Percentiles rank a stretch among this genome's conserved stretches.
Evolutionary conservation across 768 basidiomycete genomes (phyloP).

Genomic region (Rhizopogon vinicolor): DNA sequence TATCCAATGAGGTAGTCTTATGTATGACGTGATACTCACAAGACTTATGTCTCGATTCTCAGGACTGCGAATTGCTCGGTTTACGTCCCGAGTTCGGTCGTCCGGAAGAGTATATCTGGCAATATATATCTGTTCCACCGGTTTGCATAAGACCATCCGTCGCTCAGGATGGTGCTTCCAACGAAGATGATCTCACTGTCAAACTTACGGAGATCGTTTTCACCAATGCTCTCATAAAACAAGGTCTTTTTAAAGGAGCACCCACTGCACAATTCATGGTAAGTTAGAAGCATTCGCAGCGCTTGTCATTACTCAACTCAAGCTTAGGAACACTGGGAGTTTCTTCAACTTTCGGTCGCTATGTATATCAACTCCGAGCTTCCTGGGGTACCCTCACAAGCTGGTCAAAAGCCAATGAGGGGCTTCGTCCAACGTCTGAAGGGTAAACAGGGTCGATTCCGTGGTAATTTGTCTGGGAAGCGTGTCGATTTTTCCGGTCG

Average conservation of each 20-base stretch:
- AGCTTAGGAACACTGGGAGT: slow-evolving; percentile 94
- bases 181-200: slow-evolving; percentile 97
- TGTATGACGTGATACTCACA: not conserved
- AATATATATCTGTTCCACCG: slow-evolving; percentile 96
- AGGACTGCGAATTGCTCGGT: slow-evolving; percentile 96
- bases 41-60: not conserved
- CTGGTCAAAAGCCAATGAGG: slow-evolving; percentile 90
- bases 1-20: slow-evolving; percentile 77
- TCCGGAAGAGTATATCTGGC: slow-evolving; percentile 98
- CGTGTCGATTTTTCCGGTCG: slow-evolving; percentile 98
- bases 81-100: slow-evolving; percentile 83
- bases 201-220: slow-evolving; percentile 97
- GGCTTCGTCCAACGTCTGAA: slow-evolving; percentile 98
- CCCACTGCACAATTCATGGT: slow-evolving; percentile 91
- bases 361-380: slow-evolving; percentile 98
- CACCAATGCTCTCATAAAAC: slow-evolving; percentile 88
- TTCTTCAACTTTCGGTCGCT: slow-evolving; percentile 89
- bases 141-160: slow-evolving; percentile 98
- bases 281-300: slow-evolving; percentile 2
- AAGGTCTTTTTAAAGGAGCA: slow-evolving; percentile 82
- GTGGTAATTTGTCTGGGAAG: slow-evolving; percentile 97
- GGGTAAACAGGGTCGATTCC: slow-evolving; percentile 98
- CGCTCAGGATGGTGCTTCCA: slow-evolving; percentile 95
- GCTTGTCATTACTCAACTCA: slow-evolving; percentile 1
- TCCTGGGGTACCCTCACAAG: slow-evolving; percentile 85